Conservation (phyloP, 352 stramenopile genomes). For the Phytophthora uliginosa region DNA sequence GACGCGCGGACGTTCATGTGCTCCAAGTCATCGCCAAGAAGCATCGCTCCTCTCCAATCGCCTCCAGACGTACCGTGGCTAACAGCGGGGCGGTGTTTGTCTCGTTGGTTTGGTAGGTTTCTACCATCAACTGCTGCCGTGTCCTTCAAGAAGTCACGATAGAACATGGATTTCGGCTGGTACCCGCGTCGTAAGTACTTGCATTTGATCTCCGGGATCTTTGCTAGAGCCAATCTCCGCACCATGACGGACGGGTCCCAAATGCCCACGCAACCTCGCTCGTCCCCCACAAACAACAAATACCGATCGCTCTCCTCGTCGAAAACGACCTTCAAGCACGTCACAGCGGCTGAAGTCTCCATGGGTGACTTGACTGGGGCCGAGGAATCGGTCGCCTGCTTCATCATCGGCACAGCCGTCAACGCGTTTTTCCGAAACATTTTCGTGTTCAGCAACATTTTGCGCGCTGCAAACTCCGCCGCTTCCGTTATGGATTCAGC, state of each 20-base stretch:
- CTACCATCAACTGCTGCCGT: slow-evolving; percentile 8
- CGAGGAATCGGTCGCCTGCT: not conserved
- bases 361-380: slow-evolving; percentile 7
- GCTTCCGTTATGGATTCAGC: slow-evolving; percentile 45
- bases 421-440: slow-evolving; percentile 34
- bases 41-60: slow-evolving; percentile 45
- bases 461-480: slow-evolving; percentile 45
- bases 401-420: slow-evolving; percentile 14
- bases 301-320: slow-evolving; percentile 56
- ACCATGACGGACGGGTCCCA: slow-evolving; percentile 69
- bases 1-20: slow-evolving; percentile 49
- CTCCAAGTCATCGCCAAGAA: slow-evolving; percentile 45
- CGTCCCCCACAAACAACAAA: slow-evolving; percentile 71
- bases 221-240: slow-evolving; percentile 52
- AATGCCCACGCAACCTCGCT: slow-evolving; percentile 53
- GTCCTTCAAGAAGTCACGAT: slow-evolving; percentile 66
- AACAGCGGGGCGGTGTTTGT: slow-evolving; percentile 36
- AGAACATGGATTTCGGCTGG: slow-evolving; percentile 70
- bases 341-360: slow-evolving; percentile 41
- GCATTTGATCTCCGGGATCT: slow-evolving; percentile 72
- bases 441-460: slow-evolving; percentile 43
- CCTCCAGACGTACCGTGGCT: slow-evolving; percentile 9
- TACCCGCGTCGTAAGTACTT: slow-evolving; percentile 73
- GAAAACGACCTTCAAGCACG: slow-evolving; percentile 62
- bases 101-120: slow-evolving; percentile 12